Percentiles rank a stretch among this genome's conserved stretches.
Evolutionary conservation across 371 early-diverging fungal genomes (phyloP).

Genomic region (Rhizopus delemar): DNA sequence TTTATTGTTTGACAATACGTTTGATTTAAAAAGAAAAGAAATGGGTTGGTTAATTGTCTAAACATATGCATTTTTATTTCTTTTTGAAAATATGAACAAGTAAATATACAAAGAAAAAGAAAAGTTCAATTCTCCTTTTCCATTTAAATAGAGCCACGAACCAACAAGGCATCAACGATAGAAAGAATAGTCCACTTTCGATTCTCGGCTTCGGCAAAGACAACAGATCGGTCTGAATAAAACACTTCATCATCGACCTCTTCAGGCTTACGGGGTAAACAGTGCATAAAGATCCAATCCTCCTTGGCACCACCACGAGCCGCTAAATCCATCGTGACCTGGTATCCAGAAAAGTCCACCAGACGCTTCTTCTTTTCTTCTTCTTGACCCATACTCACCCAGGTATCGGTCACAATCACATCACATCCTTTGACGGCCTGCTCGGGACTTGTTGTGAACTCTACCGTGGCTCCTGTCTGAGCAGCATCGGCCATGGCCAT

Average conservation of each 20-base stretch:
- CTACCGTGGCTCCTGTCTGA: constrained; percentile 54
- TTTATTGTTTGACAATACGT: too few species aligned
- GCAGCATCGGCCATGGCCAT: constrained; percentile 57
- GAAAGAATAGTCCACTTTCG: constrained; percentile 96
- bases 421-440: constrained; percentile 83
- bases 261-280: constrained; percentile 92
- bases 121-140: background rate
- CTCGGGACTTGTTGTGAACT: constrained; percentile 67
- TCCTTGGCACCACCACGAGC: constrained; percentile 73
- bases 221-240: constrained; percentile 86
- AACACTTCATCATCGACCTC: constrained; percentile 97
- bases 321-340: constrained; percentile 83
- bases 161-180: constrained; percentile 73
- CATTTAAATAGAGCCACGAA: constrained; percentile 44
- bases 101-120: background rate
- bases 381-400: constrained; percentile 98
- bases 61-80: too few species aligned
- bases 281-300: constrained; percentile 96
- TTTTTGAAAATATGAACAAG: background rate
- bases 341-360: constrained; percentile 83
- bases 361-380: constrained; percentile 82
- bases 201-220: constrained; percentile 97
- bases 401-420: constrained; percentile 94
- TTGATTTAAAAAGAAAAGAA: too few species aligned
- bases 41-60: too few species aligned